Percentiles rank a stretch among this genome's conserved stretches.
These are phyloP conservation scores for Euphorbia tirucalli DNA, from an alignment of 345 rosid species.

Conservation along the genomic window DNA sequence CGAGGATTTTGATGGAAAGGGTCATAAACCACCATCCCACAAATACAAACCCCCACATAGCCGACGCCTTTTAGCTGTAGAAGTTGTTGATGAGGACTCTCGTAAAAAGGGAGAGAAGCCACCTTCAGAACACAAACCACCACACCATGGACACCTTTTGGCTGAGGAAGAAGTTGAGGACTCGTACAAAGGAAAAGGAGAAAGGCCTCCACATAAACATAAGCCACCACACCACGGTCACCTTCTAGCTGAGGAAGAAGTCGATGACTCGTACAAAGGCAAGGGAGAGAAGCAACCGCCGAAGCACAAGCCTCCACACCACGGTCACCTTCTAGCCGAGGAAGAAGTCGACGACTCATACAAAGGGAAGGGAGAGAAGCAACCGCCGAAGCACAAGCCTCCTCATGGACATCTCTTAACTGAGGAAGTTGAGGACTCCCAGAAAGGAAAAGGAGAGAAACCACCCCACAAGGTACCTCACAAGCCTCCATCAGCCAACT, in stretches of 20 bases:
- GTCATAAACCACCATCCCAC: too few relatives aligned
- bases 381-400: conserved; percentile 25
- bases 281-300: neutral
- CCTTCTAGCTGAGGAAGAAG: neutral
- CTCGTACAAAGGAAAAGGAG: neutral
- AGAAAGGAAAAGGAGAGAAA: too few relatives aligned
- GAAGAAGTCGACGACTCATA: conserved; percentile 1
- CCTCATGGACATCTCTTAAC: too few relatives aligned
- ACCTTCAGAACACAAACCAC: conserved; percentile 12
- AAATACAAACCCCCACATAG: too few relatives aligned
- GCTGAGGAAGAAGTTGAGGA: too few relatives aligned
- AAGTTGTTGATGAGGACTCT: neutral
- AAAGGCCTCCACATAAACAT: neutral
- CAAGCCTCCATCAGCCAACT: too few relatives aligned
- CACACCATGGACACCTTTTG: too few relatives aligned
- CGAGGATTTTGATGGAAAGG: too few relatives aligned
- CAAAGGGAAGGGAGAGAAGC: conserved; percentile 20
- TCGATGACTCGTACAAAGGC: too few relatives aligned
- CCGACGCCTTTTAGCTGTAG: too few relatives aligned
- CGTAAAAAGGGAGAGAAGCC: conserved; percentile 2
- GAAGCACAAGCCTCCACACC: conserved; percentile 16
- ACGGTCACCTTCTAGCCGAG: neutral
- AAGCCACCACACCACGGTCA: neutral
- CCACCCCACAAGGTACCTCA: too few relatives aligned
- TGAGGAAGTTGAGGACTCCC: too few relatives aligned